Conservation (phyloP, 148 eudicot species). For the Chenopodium suecicum region DNA sequence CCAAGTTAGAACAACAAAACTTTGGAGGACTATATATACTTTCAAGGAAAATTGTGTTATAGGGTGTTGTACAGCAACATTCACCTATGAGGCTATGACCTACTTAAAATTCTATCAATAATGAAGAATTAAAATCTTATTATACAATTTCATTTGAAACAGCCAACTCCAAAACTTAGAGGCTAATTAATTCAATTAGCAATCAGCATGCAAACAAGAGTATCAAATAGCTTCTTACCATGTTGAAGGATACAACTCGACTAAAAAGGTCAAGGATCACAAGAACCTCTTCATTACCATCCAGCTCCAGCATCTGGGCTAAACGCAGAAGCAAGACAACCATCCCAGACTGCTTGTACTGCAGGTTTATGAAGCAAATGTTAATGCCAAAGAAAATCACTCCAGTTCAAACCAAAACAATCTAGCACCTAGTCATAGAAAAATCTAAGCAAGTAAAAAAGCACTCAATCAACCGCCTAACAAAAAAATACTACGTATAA, state of each 20-base stretch:
- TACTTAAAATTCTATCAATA: too few species aligned
- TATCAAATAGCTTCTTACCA: constrained; percentile 40
- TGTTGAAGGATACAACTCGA: constrained; percentile 74
- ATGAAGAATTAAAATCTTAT: not conserved
- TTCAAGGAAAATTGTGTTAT: not conserved
- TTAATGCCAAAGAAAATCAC: not conserved
- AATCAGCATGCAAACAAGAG: not conserved
- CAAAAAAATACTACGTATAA: too few species aligned
- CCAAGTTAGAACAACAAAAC: not conserved
- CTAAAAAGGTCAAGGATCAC: constrained; percentile 72
- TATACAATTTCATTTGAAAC: not conserved
- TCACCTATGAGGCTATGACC: not conserved
- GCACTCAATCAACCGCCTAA: too few species aligned
- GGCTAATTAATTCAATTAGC: constrained; percentile 1
- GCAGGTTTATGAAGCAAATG: constrained; percentile 28
- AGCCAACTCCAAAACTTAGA: not conserved
- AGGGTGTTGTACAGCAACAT: not conserved
- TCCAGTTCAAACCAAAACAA: constrained; percentile 2
- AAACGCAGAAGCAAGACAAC: constrained; percentile 74
- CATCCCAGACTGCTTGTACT: constrained; percentile 77
- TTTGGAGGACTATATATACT: not conserved
- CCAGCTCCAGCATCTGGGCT: constrained; percentile 56
- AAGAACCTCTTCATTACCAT: constrained; percentile 55
- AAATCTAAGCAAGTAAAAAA: not conserved
- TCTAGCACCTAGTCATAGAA: constrained; percentile 4